These are phyloP conservation scores for Colletotrichum eremochloae DNA, from an alignment of 2,329 filamentous ascomycete genomes.

Conservation along the genomic window DNA sequence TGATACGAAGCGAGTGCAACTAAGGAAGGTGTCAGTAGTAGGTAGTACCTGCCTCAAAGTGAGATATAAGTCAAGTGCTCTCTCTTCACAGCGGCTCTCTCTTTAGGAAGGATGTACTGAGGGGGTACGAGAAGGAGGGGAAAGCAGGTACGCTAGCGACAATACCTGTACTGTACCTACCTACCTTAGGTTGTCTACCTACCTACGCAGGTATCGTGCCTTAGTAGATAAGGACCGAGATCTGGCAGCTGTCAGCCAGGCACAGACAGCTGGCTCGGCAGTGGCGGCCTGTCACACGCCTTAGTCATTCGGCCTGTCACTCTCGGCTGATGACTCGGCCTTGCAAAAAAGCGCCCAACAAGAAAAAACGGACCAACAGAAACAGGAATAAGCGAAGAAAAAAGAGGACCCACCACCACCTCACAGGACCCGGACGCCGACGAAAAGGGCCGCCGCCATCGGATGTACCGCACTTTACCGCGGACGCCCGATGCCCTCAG, in stretches of 20 bases:
- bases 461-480: constrained; percentile 35
- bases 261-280: constrained; percentile 3
- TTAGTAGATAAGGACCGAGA: no score
- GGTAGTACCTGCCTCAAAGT: background rate
- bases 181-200: background rate
- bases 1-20: no score
- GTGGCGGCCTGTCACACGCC: background rate
- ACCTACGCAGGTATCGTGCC: no score
- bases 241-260: constrained; percentile 5
- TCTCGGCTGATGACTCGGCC: background rate
- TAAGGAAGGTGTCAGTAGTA: background rate
- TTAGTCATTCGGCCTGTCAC: background rate
- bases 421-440: constrained; percentile 25
- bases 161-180: no score
- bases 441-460: constrained; percentile 26
- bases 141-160: no score
- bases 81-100: background rate
- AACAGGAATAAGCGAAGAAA: constrained; percentile 18
- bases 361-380: constrained; percentile 10
- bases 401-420: constrained; percentile 11
- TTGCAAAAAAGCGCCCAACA: constrained; percentile 18
- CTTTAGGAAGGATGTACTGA: background rate
- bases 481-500: background rate
- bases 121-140: no score
- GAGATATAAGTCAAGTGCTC: constrained; percentile 16